Conservation (phyloP, 2,329 filamentous ascomycete species). For the Plectosphaerella cucumerina region DNA sequence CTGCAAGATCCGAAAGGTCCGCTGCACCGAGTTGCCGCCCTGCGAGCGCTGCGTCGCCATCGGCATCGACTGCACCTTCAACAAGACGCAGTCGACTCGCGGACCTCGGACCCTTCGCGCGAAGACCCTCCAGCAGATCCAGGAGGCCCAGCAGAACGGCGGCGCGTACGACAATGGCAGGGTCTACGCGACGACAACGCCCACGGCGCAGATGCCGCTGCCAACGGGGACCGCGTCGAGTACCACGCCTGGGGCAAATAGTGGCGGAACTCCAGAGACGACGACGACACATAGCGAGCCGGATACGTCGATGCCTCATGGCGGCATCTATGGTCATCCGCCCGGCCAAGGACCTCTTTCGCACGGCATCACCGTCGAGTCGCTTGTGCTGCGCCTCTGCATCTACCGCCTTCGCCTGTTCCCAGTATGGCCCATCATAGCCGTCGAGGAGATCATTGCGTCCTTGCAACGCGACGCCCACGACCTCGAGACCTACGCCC, state of each 20-base stretch:
- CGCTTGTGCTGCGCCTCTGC: slow-evolving; percentile 26
- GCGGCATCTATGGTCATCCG: too few relatives aligned
- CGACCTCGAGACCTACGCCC: slow-evolving; percentile 28
- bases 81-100: slow-evolving; percentile 35
- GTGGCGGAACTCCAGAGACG: background rate
- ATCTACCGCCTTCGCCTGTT: slow-evolving; percentile 46
- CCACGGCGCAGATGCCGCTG: slow-evolving; percentile 5
- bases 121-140: slow-evolving; percentile 39
- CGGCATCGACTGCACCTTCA: slow-evolving; percentile 46
- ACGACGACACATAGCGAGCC: background rate
- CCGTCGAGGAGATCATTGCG: slow-evolving; percentile 35
- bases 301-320: background rate
- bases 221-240: background rate
- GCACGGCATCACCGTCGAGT: slow-evolving; percentile 8
- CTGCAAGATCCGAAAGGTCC: slow-evolving; percentile 49
- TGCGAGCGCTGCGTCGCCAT: slow-evolving; percentile 40
- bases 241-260: background rate
- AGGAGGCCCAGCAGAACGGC: slow-evolving; percentile 18
- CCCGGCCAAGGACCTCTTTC: background rate
- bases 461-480: slow-evolving; percentile 26
- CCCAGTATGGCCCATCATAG: slow-evolving; percentile 47
- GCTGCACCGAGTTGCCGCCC: slow-evolving; percentile 42
- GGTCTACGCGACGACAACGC: background rate
- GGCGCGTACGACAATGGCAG: too few relatives aligned
- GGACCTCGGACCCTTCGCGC: slow-evolving; percentile 41